Base-by-base conservation (phyloP, 345 rosid species). In the Schrenkiella parvula region DNA sequence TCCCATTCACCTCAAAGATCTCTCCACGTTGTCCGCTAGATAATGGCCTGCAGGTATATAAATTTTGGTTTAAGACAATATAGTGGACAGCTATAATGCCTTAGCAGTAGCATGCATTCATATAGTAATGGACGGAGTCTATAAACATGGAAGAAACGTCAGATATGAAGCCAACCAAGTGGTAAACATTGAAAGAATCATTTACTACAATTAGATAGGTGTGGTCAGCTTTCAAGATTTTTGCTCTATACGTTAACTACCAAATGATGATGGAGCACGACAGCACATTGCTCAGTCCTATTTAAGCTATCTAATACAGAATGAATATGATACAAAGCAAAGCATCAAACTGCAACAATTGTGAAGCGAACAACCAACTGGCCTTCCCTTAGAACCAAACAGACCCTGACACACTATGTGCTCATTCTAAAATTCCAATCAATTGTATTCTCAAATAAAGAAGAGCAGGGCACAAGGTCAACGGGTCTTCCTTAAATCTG, bases 21-120 rank as follows among this genome's bases (percentile, higher is more conserved):
- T 84, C 93, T 62, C 99, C 99, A 35, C 84, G 82, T 74, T 89
- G 97, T 74, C 99, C 99, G 8, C 50, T 83, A 64, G 89, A 75
- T 73, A 92, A 58, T 72, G 82, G 80, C 86, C 98, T 95, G 86
- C 65, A 82, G 57, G 80, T 46, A 79, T 34, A 64, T 18, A 3
- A 50, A 43, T 22, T 62, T 64, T 29, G 32, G 37, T 60, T 57
- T 32, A 51, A 48, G 43, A 75, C 22, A 60, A n/a, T n/a, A n/a
- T n/a, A n/a, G n/a, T n/a, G n/a, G n/a, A n/a, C n/a, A n/a, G n/a
- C n/a, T n/a, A n/a, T n/a, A n/a, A n/a, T n/a, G 9, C 34, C 34
- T 1, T 28, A 31, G 52, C 12, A 47, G 3, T 19, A 9, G 26
- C 52, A 47, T 47, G 52, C 14, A 46, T 46, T 46, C 25, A 44